Percentiles rank a stretch among this genome's conserved stretches.
Conservation (phyloP, 73 alveolate species). For the Tetrahymena malaccensis region DNA sequence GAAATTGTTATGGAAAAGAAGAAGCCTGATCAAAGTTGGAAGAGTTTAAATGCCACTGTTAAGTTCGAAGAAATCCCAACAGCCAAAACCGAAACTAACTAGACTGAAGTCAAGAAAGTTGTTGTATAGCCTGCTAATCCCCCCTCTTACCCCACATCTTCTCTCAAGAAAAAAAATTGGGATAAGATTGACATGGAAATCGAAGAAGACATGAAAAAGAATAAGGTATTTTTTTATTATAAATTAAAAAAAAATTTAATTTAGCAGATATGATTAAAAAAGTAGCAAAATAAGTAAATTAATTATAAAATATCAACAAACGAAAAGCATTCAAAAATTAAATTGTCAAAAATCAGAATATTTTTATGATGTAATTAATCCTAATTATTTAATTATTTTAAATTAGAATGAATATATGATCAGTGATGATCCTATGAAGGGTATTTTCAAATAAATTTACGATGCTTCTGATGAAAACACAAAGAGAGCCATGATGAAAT, state of each 20-base stretch:
- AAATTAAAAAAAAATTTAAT: neutral
- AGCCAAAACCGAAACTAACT: neutral
- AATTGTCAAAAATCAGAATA: neutral
- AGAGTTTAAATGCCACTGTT: neutral
- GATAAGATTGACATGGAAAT: slow-evolving; percentile 83
- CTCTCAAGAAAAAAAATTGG: slow-evolving; percentile 82
- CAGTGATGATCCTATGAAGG: slow-evolving; percentile 90
- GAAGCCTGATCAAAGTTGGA: neutral
- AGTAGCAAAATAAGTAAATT: neutral
- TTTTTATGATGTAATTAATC: too few relatives aligned
- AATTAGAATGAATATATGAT: neutral
- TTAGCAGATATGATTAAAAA: neutral
- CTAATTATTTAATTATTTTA: neutral
- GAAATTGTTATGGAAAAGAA: slow-evolving; percentile 42
- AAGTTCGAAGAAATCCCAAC: neutral
- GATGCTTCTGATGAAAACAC: slow-evolving; percentile 94
- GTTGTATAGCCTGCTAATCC: slow-evolving; percentile 9
- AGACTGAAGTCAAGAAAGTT: neutral
- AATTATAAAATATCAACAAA: neutral
- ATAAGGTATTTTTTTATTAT: slow-evolving; percentile 58
- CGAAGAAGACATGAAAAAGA: slow-evolving; percentile 83
- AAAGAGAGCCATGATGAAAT: slow-evolving; percentile 97
- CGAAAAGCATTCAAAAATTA: neutral
- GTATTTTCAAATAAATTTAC: slow-evolving; percentile 88
- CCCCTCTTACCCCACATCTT: slow-evolving; percentile 89